Percentiles rank a stretch among this genome's conserved stretches.
Evolutionary conservation across 352 stramenopile species (phyloP).

Genomic region (Phytophthora vignae): DNA sequence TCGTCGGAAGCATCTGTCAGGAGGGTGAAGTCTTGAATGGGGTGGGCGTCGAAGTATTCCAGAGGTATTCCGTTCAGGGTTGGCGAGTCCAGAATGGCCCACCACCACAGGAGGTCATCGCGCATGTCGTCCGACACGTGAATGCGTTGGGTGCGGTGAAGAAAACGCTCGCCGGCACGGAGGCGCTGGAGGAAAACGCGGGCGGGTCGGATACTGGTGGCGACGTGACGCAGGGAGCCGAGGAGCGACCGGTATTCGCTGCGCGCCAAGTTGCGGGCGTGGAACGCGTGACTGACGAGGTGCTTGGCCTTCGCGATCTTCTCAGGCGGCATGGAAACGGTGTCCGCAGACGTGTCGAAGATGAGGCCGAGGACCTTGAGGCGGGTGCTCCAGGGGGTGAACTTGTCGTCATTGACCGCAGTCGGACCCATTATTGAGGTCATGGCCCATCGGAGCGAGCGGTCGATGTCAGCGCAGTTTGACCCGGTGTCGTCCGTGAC

Average conservation of each 20-base stretch:
- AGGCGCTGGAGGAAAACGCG: too few species aligned
- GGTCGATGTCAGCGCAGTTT: too few species aligned
- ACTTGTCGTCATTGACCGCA: too few species aligned
- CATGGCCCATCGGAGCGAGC: too few species aligned
- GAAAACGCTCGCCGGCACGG: neutral
- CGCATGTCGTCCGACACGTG: conserved; percentile 1
- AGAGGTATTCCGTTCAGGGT: neutral
- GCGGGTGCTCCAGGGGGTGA: too few species aligned
- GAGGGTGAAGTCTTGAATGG: neutral
- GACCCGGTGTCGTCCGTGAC: too few species aligned
- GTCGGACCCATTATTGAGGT: too few species aligned
- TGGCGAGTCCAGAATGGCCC: conserved; percentile 4
- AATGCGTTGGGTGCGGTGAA: too few species aligned
- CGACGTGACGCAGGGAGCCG: neutral
- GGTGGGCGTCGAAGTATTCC: neutral
- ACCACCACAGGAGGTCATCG: conserved; percentile 7
- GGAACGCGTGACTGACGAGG: neutral
- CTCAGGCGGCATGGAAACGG: too few species aligned
- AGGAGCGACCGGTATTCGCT: neutral
- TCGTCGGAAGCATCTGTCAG: neutral
- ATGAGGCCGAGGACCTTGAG: too few species aligned
- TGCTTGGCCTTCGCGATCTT: too few species aligned
- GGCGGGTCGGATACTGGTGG: conserved; percentile 5
- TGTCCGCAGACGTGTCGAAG: too few species aligned
- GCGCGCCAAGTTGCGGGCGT: neutral